Base-by-base conservation (phyloP, 2,329 filamentous ascomycete species). In the Microdochium paspali region DNA sequence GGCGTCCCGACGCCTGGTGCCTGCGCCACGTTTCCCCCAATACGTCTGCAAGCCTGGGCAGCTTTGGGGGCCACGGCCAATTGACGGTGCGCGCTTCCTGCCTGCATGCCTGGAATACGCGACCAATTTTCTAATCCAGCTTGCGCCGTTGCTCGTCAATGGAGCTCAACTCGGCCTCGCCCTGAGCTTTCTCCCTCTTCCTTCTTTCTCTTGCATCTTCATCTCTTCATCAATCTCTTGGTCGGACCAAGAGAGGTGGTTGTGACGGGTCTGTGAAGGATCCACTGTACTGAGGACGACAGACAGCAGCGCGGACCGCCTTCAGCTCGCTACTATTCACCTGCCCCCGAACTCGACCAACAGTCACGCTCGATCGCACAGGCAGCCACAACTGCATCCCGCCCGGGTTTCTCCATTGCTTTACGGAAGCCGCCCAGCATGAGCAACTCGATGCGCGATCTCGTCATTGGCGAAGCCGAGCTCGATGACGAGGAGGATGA, bases 401-500 rank as follows among this genome's bases (percentile, higher is more conserved):
- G 47, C 18, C 21, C 23, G 24, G 24, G 13, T 30, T 20, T 45
- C 24, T 31, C 40, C 45, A 30, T n/a, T 25, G 42, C 25, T 10
- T 46, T 35, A n/a, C 30, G 44, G 32, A 26, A 23, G 52, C 44
- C 48, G 51, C 59, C 55, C 64, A 77, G 60, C 15, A 84, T 84
- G 80, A 82, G 77, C 62, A 73, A 64, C 61, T 73, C 66, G 44
- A 82, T 87, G 78, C 79, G 78, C 65, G 82, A 90, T 63, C 73
- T 96, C 61, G 84, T 98, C 60, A 84, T 91, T 57, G 83, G 82
- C 54, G 84, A 90, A 70, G 93, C 91, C 56, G 83, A 94, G 66
- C 72, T 96, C 50, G 90, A 90, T 61, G 83, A 83, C 24, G 87
- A 93, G 49, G 87, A 91, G 55, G 87, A 91, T 46, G 89, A 94